Evolutionary conservation across 164 flowering plant species (phyloP).

Genomic region (Protea cynaroides): DNA sequence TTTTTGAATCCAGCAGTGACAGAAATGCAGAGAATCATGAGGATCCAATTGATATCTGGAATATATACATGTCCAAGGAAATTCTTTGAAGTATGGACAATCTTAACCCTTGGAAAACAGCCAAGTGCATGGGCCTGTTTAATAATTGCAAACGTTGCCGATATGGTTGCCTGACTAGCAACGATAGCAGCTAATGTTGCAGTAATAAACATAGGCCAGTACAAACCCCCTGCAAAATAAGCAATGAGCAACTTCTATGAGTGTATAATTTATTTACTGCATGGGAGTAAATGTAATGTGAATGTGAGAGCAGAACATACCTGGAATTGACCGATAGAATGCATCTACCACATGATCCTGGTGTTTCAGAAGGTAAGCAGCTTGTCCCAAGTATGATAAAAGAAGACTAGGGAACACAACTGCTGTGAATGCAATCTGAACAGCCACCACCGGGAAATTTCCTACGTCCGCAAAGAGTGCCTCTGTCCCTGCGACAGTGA

Average conservation of each 20-base stretch:
- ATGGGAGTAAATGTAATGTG: neutral
- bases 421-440: conserved; percentile 86
- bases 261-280: neutral
- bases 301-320: conserved; percentile 25
- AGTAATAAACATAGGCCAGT: conserved; percentile 80
- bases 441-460: conserved; percentile 80
- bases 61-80: conserved; percentile 77
- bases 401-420: conserved; percentile 95
- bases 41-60: conserved; percentile 90
- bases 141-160: conserved; percentile 83
- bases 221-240: conserved; percentile 51
- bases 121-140: conserved; percentile 86
- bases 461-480: conserved; percentile 92
- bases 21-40: conserved; percentile 78
- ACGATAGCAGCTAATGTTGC: conserved; percentile 84
- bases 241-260: neutral
- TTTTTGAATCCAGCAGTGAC: conserved; percentile 82
- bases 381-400: conserved; percentile 88
- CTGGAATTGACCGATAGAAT: conserved; percentile 91
- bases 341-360: conserved; percentile 57
- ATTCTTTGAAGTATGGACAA: conserved; percentile 73
- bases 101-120: conserved; percentile 88
- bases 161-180: conserved; percentile 89
- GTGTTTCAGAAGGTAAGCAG: conserved; percentile 77
- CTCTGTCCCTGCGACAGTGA: conserved; percentile 71